Percentiles rank a stretch among this genome's conserved stretches.
phyloP scores from a whole-genome alignment of 2,329 filamentous ascomycete genomes.

The Phaeoacremonium minimum region DNA sequence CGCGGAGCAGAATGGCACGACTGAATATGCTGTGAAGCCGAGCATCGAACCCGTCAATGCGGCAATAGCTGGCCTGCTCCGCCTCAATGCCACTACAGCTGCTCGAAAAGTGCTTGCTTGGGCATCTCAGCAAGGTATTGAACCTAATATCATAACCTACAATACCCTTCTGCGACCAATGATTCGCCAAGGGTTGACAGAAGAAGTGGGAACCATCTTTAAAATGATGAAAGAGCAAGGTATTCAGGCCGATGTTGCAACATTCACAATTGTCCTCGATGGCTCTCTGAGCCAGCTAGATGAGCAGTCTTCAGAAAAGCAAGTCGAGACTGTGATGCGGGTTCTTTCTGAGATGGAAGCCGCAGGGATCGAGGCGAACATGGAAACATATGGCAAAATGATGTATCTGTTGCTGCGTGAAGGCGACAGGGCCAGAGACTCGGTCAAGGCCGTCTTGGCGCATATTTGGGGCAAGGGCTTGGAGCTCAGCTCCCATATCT shows the following conservation, averaged over 20 bases:
- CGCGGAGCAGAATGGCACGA: slow-evolving; percentile 18
- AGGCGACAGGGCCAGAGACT: slow-evolving; percentile 33
- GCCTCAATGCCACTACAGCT: slow-evolving; percentile 36
- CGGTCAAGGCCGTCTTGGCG: slow-evolving; percentile 56
- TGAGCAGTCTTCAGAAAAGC: slow-evolving; percentile 37
- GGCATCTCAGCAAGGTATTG: slow-evolving; percentile 50
- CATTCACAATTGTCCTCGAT: slow-evolving; percentile 70
- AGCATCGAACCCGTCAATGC: slow-evolving; percentile 65
- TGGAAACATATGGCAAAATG: slow-evolving; percentile 64
- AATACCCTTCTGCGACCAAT: slow-evolving; percentile 65
- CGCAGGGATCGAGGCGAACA: slow-evolving; percentile 54
- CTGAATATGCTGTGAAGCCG: slow-evolving; percentile 46
- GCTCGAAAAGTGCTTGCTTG: slow-evolving; percentile 55
- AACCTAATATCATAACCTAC: slow-evolving; percentile 56
- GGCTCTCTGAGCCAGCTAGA: slow-evolving; percentile 42
- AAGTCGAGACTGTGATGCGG: slow-evolving; percentile 43
- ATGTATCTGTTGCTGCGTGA: slow-evolving; percentile 58
- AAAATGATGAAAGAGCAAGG: slow-evolving; percentile 52
- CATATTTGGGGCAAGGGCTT: slow-evolving; percentile 55
- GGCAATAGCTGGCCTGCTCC: slow-evolving; percentile 59
- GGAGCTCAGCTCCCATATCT: slow-evolving; percentile 59
- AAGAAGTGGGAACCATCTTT: slow-evolving; percentile 49
- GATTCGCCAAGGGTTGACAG: slow-evolving; percentile 41
- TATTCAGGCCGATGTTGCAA: slow-evolving; percentile 59
- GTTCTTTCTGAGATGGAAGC: slow-evolving; percentile 55